A percentile compares a stretch with the other conserved stretches of the same genome.
phyloP scores from a whole-genome alignment of 2,329 filamentous ascomycete genomes.

The Hypoxylon sp. region DNA sequence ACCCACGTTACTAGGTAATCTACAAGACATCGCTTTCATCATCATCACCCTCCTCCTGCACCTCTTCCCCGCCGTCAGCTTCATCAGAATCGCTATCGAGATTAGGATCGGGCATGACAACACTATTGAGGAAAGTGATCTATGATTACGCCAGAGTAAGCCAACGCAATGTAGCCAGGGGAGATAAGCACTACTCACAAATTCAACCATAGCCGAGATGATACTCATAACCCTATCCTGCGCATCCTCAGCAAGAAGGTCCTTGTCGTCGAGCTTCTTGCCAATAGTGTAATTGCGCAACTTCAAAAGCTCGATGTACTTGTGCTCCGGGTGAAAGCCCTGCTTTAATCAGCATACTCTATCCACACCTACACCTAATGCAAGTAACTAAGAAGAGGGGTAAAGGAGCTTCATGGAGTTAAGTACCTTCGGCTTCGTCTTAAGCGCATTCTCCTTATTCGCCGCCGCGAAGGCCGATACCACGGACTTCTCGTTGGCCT shows the following conservation, averaged over 20 bases:
- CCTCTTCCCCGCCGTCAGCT: conserved; percentile 39
- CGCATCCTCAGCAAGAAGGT: conserved; percentile 73
- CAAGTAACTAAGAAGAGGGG: neutral
- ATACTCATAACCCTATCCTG: conserved; percentile 76
- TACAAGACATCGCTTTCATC: conserved; percentile 7
- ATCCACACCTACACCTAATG: neutral
- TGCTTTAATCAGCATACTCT: conserved; percentile 55
- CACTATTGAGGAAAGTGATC: conserved; percentile 79
- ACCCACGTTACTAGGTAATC: too few species aligned
- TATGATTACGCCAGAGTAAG: conserved; percentile 53
- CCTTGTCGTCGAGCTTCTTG: conserved; percentile 74
- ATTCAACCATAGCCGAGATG: conserved; percentile 79
- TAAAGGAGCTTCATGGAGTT: neutral
- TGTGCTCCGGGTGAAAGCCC: conserved; percentile 82
- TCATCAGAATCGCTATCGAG: conserved; percentile 60
- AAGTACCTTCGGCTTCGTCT: conserved; percentile 85
- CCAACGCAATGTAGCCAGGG: conserved; percentile 19
- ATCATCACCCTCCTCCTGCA: conserved; percentile 1
- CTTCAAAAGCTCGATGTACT: conserved; percentile 84
- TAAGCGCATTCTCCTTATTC: conserved; percentile 83
- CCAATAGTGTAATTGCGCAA: conserved; percentile 84
- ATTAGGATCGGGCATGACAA: conserved; percentile 79
- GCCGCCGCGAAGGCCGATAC: conserved; percentile 77
- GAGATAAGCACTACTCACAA: conserved; percentile 75
- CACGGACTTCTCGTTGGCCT: conserved; percentile 64